Evolutionary conservation across 2,329 filamentous ascomycete species (phyloP).

Genomic region (Scorias spongiosa): DNA sequence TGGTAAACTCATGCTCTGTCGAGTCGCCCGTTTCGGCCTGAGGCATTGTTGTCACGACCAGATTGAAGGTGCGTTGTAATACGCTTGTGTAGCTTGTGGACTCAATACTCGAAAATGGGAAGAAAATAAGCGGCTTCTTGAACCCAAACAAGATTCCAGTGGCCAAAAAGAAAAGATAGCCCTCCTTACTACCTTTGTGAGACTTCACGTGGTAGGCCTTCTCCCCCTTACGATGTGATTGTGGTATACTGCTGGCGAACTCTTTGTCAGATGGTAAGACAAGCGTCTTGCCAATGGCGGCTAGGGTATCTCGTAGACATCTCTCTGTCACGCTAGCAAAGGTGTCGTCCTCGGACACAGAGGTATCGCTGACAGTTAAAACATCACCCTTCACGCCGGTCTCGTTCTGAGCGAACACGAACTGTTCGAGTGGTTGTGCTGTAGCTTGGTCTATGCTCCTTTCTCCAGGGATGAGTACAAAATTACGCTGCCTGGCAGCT

Average conservation of each 20-base stretch:
- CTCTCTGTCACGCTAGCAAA: constrained; percentile 28
- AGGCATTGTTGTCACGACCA: constrained; percentile 33
- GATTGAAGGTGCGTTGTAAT: constrained; percentile 50
- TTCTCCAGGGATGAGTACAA: constrained; percentile 41
- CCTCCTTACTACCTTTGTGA: constrained; percentile 50
- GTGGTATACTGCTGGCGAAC: constrained; percentile 44
- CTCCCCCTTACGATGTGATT: constrained; percentile 47
- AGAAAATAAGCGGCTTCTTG: constrained; percentile 50
- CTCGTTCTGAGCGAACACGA: constrained; percentile 46
- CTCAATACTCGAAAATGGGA: constrained; percentile 43
- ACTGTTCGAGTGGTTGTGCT: constrained; percentile 32
- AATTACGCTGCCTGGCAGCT: constrained; percentile 46
- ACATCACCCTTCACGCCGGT: constrained; percentile 24
- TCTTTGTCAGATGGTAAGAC: constrained; percentile 40
- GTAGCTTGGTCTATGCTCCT: constrained; percentile 24
- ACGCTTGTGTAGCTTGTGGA: constrained; percentile 49
- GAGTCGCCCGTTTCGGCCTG: constrained; percentile 11
- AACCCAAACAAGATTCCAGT: constrained; percentile 49
- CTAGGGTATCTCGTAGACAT: constrained; percentile 35
- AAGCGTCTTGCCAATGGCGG: constrained; percentile 30
- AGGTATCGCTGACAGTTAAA: constrained; percentile 21
- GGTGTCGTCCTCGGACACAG: constrained; percentile 29
- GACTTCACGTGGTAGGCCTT: constrained; percentile 50
- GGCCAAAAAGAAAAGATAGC: constrained; percentile 47
- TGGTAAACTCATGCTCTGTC: constrained; percentile 47